phyloP scores from a whole-genome alignment of 805 yeast genomes.

The Candida ponderosae region DNA sequence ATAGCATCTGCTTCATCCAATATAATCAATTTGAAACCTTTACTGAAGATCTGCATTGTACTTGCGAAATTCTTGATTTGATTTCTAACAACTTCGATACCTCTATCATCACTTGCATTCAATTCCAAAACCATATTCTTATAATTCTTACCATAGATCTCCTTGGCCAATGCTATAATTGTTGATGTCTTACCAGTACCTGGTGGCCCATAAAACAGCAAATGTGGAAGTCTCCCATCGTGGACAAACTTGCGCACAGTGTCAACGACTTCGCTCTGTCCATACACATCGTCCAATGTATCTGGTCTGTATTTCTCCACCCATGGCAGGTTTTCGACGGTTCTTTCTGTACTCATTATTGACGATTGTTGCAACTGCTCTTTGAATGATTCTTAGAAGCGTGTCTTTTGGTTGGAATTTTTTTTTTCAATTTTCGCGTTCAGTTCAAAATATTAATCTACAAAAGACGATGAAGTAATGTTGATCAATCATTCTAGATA shows the following conservation, averaged over 20 bases:
- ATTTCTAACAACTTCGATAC: constrained; percentile 95
- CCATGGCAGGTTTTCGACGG: constrained; percentile 31
- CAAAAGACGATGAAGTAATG: no score
- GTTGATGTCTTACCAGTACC: constrained; percentile 93
- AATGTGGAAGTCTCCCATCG: constrained; percentile 81
- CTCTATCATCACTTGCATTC: constrained; percentile 96
- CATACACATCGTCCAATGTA: constrained; percentile 79
- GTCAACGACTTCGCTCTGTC: constrained; percentile 79
- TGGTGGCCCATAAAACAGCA: constrained; percentile 92
- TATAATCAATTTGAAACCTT: constrained; percentile 84
- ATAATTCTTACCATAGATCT: constrained; percentile 76
- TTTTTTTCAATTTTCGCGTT: no score
- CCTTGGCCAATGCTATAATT: constrained; percentile 78
- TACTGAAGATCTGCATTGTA: constrained; percentile 85
- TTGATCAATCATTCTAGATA: no score
- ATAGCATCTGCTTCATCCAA: constrained; percentile 95
- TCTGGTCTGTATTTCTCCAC: constrained; percentile 94
- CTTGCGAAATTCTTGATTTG: constrained; percentile 95
- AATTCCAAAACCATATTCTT: constrained; percentile 88
- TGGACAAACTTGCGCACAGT: constrained; percentile 82
- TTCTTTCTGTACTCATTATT: constrained; percentile 15
- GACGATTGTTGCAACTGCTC: no score
- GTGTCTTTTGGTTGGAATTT: no score
- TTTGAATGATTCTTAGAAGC: no score
- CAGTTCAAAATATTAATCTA: no score